Conservation (phyloP, 768 basidiomycete genomes). For the Boletus pseudopeckii region DNA sequence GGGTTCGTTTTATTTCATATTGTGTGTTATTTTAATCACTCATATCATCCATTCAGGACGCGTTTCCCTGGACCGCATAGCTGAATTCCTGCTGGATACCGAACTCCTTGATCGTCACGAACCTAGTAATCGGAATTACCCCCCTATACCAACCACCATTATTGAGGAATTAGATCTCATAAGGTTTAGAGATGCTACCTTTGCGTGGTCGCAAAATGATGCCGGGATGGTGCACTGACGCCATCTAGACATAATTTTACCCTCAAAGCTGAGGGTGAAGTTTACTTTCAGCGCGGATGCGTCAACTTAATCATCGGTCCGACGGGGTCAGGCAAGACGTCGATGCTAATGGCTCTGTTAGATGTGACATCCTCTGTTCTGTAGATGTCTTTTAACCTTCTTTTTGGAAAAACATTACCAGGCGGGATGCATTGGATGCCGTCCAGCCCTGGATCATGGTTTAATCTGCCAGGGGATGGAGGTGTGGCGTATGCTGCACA, state of each 20-base stretch:
- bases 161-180: neutral
- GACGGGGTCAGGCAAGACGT: conserved; percentile 2
- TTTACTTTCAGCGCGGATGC: neutral
- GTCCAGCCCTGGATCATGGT: neutral
- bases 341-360: conserved; percentile 2
- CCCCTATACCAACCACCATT: neutral
- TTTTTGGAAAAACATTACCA: neutral
- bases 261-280: neutral
- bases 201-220: neutral
- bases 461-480: neutral
- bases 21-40: too few species aligned
- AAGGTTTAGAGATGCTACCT: neutral
- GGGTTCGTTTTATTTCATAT: neutral
- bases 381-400: neutral
- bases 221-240: neutral
- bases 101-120: conserved; percentile 4
- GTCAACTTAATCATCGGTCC: conserved; percentile 2
- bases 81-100: neutral
- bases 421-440: conserved; percentile 6
- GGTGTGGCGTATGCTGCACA: conserved; percentile 2
- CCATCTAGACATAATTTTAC: neutral
- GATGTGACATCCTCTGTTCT: neutral
- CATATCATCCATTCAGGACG: neutral
- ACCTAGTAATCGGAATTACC: neutral
- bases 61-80: conserved; percentile 3